Evolutionary conservation across 2,329 filamentous ascomycete species (phyloP), one percentile per base, ranked within the genome.

Genomic region (Calonectria ilicicola): DNA sequence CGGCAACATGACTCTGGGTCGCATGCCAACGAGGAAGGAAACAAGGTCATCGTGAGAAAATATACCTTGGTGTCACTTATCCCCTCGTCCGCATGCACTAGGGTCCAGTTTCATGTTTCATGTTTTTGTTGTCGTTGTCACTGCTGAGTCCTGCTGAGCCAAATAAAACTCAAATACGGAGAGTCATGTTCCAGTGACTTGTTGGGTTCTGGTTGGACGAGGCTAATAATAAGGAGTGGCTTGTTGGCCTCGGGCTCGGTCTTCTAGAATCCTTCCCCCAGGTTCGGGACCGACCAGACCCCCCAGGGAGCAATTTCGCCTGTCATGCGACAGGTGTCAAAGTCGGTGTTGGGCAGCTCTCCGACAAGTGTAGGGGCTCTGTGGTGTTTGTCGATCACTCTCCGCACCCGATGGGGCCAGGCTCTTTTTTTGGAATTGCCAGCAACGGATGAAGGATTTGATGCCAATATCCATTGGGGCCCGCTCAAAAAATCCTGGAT

Each of bases 231-330:
- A 26, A 26, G 15, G 60, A 46, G 69, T 49, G 29, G 38, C 42
- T 65, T 69, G 69, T 67, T 73, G 68, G 70, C 70, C 72, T 71
- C 44, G 70, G 56, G 47, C 69, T 78, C 68, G 72, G 70, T 76
- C 77, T 79, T 79, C 77, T 79, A 76, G 77, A 79, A 79, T 75
- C 77, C 75, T 79, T 79, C 76, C 72, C 42, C 53, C 51, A 68
- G 51, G 46, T 32, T 73, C 69, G 65, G 65, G 68, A 72, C 66
- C 63, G 66, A 51, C 38, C 67, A 70, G 51, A 32, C 12, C 67
- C 76, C 76, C 74, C 78, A 76, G 68, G 47, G 44, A 58, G 53
- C 53, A 58, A 65, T n/a, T 70, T 67, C 56, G 67, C 63, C 68
- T 68, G 72, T 72, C 72, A 69, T 75, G 64, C 60, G 42, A 73